These are phyloP conservation scores for Aspergillus alliaceus DNA, from an alignment of 2,329 filamentous ascomycete genomes.

Conservation along the genomic window DNA sequence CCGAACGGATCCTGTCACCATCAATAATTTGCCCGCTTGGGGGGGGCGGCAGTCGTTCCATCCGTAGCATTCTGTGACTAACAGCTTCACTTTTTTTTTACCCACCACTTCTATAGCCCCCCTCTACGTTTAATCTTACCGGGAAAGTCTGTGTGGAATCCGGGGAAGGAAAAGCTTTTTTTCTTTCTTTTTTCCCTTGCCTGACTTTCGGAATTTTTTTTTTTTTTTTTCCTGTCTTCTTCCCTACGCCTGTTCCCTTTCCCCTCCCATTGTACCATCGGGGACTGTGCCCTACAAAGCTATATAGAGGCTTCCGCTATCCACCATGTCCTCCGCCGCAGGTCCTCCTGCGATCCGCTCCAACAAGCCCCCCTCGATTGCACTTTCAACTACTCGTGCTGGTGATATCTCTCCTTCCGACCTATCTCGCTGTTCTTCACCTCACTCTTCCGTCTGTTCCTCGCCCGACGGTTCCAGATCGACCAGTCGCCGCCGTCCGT, in stretches of 20 bases:
- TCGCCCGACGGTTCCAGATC: conserved; percentile 39
- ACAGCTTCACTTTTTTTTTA: conserved; percentile 29
- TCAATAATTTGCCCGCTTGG: conserved; percentile 16
- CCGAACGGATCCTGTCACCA: neutral
- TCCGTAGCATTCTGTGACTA: conserved; percentile 34
- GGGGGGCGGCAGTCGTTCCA: conserved; percentile 11
- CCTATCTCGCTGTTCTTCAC: conserved; percentile 33
- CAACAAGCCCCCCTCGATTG: conserved; percentile 25
- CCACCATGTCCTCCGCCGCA: conserved; percentile 31
- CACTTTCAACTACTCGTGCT: conserved; percentile 20
- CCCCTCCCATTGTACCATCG: conserved; percentile 14
- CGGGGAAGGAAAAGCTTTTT: conserved; percentile 29
- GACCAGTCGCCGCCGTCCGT: conserved; percentile 41
- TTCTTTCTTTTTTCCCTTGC: conserved; percentile 1
- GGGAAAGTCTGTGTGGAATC: conserved; percentile 27
- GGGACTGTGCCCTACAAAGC: conserved; percentile 11
- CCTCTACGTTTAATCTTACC: conserved; percentile 14
- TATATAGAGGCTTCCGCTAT: conserved; percentile 22
- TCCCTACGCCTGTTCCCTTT: neutral
- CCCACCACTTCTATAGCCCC: conserved; percentile 22
- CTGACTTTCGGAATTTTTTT: conserved; percentile 11
- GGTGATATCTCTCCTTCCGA: conserved; percentile 19
- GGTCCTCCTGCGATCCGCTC: conserved; percentile 22
- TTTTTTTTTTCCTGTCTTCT: conserved; percentile 11
- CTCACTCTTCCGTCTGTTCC: conserved; percentile 30